Conservation (phyloP, 2,329 filamentous ascomycete genomes). For the Aureobasidium sp. region DNA sequence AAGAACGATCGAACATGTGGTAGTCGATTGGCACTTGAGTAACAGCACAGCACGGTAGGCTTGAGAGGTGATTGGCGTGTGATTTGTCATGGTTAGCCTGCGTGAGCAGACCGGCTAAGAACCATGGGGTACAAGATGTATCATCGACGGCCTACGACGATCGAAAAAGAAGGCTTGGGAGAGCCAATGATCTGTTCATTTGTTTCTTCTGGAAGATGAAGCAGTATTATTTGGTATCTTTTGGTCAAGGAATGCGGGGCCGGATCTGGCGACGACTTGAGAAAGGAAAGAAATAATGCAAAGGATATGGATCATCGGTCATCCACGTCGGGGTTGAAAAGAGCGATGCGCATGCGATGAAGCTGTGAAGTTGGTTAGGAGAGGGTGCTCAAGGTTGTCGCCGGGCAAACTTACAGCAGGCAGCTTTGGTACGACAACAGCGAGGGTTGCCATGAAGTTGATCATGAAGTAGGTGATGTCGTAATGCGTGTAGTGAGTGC, state of each 20-base stretch:
- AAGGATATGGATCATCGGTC: conserved; percentile 14
- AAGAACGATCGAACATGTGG: too few relatives aligned
- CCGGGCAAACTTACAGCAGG: conserved; percentile 63
- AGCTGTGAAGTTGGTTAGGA: conserved; percentile 19
- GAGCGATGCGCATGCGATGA: conserved; percentile 28
- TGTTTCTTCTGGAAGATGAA: conserved; percentile 7
- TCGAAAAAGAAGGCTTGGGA: background rate
- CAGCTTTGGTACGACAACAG: conserved; percentile 90
- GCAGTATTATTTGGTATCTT: conserved; percentile 12
- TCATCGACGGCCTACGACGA: background rate
- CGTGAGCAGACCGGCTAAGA: background rate
- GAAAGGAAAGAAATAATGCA: background rate
- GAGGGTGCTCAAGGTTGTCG: background rate
- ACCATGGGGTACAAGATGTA: background rate
- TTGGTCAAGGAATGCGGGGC: conserved; percentile 7
- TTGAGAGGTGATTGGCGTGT: background rate
- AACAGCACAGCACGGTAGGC: background rate
- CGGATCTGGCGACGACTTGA: background rate
- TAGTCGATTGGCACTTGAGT: too few relatives aligned
- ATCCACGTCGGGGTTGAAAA: conserved; percentile 26
- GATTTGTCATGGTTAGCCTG: background rate
- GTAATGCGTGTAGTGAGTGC: conserved; percentile 98
- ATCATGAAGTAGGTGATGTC: conserved; percentile 94
- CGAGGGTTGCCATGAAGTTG: conserved; percentile 88
- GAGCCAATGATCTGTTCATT: background rate